phyloP scores from a whole-genome alignment of 1,139 yeast species.

The Pichia sp. region DNA sequence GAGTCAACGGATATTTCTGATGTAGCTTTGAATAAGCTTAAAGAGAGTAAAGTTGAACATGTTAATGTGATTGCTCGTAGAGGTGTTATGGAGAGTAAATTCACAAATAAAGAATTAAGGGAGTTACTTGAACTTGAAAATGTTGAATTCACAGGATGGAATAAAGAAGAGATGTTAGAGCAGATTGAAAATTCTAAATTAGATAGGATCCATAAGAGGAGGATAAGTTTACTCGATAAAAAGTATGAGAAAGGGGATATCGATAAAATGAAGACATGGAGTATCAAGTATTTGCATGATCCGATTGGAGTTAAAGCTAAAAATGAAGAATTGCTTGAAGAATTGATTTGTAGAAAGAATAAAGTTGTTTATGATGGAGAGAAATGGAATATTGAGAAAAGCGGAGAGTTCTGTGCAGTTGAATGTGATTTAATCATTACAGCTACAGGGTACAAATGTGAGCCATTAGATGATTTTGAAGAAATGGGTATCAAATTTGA shows the following conservation, averaged over 20 bases:
- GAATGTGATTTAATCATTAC: slow-evolving; percentile 66
- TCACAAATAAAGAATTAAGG: slow-evolving; percentile 86
- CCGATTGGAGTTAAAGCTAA: slow-evolving; percentile 49
- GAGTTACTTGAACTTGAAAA: slow-evolving; percentile 65
- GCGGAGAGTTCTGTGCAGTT: slow-evolving; percentile 33
- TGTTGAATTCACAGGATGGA: slow-evolving; percentile 49
- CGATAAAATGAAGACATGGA: slow-evolving; percentile 42
- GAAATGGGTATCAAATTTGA: slow-evolving; percentile 48
- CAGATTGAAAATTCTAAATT: slow-evolving; percentile 35
- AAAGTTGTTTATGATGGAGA: slow-evolving; percentile 25
- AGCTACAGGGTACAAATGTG: slow-evolving; percentile 79
- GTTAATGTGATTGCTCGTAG: slow-evolving; percentile 80
- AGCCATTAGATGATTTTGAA: slow-evolving; percentile 51
- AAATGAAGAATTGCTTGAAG: slow-evolving; percentile 33
- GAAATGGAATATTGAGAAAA: slow-evolving; percentile 33
- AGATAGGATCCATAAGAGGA: slow-evolving; percentile 63
- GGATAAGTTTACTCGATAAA: slow-evolving; percentile 56
- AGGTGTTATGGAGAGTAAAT: slow-evolving; percentile 77
- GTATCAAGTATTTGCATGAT: slow-evolving; percentile 57
- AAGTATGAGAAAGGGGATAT: slow-evolving; percentile 22
- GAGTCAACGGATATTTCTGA: slow-evolving; percentile 64
- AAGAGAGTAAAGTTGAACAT: slow-evolving; percentile 45
- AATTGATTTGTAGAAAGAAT: slow-evolving; percentile 46
- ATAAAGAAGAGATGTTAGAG: slow-evolving; percentile 35
- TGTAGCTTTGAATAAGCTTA: slow-evolving; percentile 49